These are phyloP conservation scores for Oryza nivara DNA, from an alignment of 176 grass and related monocot genomes.

Conservation along the genomic window DNA sequence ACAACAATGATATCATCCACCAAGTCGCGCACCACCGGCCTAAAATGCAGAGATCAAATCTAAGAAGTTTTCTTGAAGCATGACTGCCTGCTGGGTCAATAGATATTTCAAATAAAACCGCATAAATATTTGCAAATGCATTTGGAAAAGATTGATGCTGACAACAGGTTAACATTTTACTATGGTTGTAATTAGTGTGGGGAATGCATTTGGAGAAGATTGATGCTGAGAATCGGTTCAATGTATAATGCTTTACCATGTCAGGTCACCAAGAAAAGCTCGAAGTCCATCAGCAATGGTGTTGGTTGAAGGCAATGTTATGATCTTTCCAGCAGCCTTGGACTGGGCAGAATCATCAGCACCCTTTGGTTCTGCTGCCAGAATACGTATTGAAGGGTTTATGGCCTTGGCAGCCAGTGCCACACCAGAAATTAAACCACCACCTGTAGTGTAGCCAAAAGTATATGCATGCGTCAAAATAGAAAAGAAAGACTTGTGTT, in stretches of 20 bases:
- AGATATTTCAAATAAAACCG: background rate
- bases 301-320: slow-evolving; percentile 65
- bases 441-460: slow-evolving; percentile 55
- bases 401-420: slow-evolving; percentile 86
- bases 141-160: background rate
- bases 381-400: slow-evolving; percentile 78
- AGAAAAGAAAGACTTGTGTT: background rate
- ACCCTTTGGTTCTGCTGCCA: slow-evolving; percentile 89
- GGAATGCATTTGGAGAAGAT: background rate
- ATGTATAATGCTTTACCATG: slow-evolving; percentile 61
- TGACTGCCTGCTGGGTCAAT: background rate
- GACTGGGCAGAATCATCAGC: slow-evolving; percentile 90
- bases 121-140: slow-evolving; percentile 4
- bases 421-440: slow-evolving; percentile 93
- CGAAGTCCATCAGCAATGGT: slow-evolving; percentile 93
- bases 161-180: background rate
- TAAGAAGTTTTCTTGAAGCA: background rate
- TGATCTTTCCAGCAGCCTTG: slow-evolving; percentile 75
- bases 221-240: background rate
- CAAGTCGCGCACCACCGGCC: slow-evolving; percentile 87
- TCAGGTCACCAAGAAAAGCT: slow-evolving; percentile 90
- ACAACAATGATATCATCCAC: slow-evolving; percentile 85
- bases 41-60: slow-evolving; percentile 34
- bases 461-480: background rate
- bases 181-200: background rate